Conservation (phyloP, 768 basidiomycete species). For the Rhizopogon vulgaris region DNA sequence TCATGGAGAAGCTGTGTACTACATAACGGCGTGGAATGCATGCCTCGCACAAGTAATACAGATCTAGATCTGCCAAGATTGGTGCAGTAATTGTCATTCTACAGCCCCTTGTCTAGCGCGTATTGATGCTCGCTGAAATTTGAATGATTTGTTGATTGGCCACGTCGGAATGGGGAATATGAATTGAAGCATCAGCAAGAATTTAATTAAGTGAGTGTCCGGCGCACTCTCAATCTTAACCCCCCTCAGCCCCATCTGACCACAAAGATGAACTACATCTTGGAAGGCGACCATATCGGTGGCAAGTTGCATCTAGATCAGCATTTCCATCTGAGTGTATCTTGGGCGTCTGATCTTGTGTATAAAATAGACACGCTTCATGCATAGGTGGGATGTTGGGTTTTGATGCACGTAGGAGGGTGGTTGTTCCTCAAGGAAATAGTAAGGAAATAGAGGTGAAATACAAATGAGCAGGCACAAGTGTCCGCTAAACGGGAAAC, state of each 20-base stretch:
- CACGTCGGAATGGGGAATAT: background rate
- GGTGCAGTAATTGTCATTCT: background rate
- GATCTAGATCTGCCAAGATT: conserved; percentile 1
- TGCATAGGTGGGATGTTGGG: background rate
- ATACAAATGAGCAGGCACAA: background rate
- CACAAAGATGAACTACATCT: background rate
- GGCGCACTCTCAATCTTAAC: background rate
- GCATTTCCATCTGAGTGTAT: background rate
- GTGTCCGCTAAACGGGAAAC: conserved; percentile 12
- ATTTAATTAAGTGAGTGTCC: background rate
- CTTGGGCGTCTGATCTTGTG: background rate
- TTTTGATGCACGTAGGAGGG: background rate
- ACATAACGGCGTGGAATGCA: background rate
- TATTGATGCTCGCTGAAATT: background rate
- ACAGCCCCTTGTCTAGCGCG: background rate
- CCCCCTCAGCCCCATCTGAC: conserved; percentile 1
- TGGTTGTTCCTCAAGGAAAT: background rate
- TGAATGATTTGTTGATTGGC: background rate
- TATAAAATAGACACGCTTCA: background rate
- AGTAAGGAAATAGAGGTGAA: background rate
- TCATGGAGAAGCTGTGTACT: conserved; percentile 1
- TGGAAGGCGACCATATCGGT: conserved; percentile 1
- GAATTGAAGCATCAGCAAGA: background rate
- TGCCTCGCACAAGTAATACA: conserved; percentile 1
- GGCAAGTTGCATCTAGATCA: background rate